Conservation (phyloP, 2,329 filamentous ascomycete species). For the Cercospora citrullina region DNA sequence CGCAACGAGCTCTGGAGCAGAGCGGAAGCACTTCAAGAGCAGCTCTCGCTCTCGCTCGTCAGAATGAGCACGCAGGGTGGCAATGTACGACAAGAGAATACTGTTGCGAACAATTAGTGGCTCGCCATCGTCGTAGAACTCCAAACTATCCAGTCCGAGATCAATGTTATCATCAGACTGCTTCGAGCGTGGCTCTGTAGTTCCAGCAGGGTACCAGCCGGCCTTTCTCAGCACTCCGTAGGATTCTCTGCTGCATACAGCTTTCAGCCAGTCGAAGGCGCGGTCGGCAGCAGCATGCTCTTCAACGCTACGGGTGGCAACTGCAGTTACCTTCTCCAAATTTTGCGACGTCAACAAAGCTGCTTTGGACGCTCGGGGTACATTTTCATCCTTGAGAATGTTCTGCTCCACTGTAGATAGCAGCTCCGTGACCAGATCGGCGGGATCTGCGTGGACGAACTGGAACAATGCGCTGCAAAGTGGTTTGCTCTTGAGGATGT, state of each 20-base stretch:
- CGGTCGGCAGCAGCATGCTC: conserved; percentile 62
- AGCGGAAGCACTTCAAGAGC: conserved; percentile 73
- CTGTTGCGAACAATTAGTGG: conserved; percentile 76
- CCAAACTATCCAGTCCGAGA: conserved; percentile 67
- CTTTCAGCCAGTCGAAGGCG: conserved; percentile 72
- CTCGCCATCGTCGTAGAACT: conserved; percentile 59
- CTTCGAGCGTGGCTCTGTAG: conserved; percentile 40
- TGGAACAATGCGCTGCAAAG: conserved; percentile 71
- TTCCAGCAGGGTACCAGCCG: conserved; percentile 78
- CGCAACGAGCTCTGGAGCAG: conserved; percentile 81
- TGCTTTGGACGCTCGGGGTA: conserved; percentile 69
- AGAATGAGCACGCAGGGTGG: conserved; percentile 78
- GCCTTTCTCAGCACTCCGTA: conserved; percentile 74
- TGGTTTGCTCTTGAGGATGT: conserved; percentile 74
- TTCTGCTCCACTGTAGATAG: conserved; percentile 68
- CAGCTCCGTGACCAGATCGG: conserved; percentile 72
- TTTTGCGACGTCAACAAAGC: conserved; percentile 45
- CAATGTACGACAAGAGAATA: conserved; percentile 74
- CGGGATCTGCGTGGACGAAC: conserved; percentile 73
- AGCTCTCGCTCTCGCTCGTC: conserved; percentile 79
- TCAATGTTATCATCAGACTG: conserved; percentile 49
- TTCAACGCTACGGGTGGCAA: conserved; percentile 58
- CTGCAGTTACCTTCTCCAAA: conserved; percentile 45
- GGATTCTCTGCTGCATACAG: conserved; percentile 70
- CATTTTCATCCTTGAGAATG: conserved; percentile 71